Percentiles rank a stretch among this genome's conserved stretches.
These are phyloP conservation scores for Zygoascus flipseniorum DNA, from an alignment of 805 yeast species.

Conservation along the genomic window DNA sequence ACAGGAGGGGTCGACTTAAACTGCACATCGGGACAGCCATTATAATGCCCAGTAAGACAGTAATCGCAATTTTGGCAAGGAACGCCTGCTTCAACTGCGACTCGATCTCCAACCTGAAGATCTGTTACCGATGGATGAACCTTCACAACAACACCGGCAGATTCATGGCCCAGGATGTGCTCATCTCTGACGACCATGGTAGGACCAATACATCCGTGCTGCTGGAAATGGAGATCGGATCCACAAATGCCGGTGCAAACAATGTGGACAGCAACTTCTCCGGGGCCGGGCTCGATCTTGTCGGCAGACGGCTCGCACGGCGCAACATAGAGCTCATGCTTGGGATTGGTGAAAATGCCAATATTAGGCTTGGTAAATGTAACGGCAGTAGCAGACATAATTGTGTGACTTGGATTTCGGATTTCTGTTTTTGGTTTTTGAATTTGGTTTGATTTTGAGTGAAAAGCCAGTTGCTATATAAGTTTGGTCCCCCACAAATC, in stretches of 20 bases:
- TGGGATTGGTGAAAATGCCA: constrained; percentile 28
- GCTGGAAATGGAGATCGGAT: constrained; percentile 61
- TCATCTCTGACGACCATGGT: constrained; percentile 54
- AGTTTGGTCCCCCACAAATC: background rate
- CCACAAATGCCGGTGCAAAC: constrained; percentile 70
- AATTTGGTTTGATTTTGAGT: background rate
- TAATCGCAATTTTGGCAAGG: constrained; percentile 37
- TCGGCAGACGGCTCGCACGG: constrained; percentile 23
- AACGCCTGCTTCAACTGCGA: constrained; percentile 41
- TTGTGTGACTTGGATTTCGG: background rate
- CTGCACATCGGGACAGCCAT: constrained; percentile 30
- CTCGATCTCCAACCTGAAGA: constrained; percentile 40
- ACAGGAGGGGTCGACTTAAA: constrained; percentile 33
- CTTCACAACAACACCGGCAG: constrained; percentile 43
- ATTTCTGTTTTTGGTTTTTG: background rate
- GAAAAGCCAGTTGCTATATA: background rate
- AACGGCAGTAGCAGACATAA: background rate
- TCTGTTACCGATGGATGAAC: constrained; percentile 42
- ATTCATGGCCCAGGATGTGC: constrained; percentile 50
- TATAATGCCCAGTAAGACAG: constrained; percentile 29
- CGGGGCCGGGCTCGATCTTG: constrained; percentile 26
- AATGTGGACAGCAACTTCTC: constrained; percentile 47
- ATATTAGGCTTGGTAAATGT: constrained; percentile 16
- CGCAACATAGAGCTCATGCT: constrained; percentile 25
- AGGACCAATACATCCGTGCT: constrained; percentile 52